phyloP scores from a whole-genome alignment of 2,329 filamentous ascomycete genomes.

The Aspergillus arachidicola region DNA sequence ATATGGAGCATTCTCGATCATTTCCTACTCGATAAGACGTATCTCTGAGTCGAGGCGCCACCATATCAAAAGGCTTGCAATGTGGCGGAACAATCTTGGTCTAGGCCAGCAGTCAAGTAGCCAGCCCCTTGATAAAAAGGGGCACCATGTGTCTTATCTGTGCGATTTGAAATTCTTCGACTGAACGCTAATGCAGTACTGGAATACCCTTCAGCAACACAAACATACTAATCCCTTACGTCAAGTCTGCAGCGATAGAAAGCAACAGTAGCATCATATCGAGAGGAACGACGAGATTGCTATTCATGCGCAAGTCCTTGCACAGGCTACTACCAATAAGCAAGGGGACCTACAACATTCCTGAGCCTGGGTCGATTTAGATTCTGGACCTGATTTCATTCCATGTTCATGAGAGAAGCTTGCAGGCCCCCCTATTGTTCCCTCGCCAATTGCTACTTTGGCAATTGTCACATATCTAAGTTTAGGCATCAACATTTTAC shows the following conservation, averaged over 20 bases:
- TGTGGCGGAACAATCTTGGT: not conserved
- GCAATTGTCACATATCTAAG: not conserved
- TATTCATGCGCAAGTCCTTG: slow-evolving; percentile 1
- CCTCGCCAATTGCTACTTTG: not conserved
- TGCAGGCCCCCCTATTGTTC: not conserved
- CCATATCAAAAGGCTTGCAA: not conserved
- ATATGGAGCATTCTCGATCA: not conserved
- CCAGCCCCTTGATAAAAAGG: slow-evolving; percentile 1
- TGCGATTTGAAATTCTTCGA: not conserved
- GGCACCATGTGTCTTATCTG: not conserved
- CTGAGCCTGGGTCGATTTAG: not conserved
- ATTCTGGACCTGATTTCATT: slow-evolving; percentile 9
- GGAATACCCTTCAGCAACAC: not conserved
- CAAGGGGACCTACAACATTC: slow-evolving; percentile 10
- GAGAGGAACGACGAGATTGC: not conserved
- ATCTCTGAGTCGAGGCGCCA: not conserved
- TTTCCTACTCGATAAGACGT: not conserved
- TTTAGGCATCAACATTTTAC: slow-evolving; percentile 8
- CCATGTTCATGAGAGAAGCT: not conserved
- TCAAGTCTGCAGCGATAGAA: not conserved
- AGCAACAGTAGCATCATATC: slow-evolving; percentile 7
- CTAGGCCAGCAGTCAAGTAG: not conserved
- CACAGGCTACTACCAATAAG: slow-evolving; percentile 4
- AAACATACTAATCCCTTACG: not conserved
- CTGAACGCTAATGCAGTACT: not conserved